phyloP scores from a whole-genome alignment of 192 early-diverging fungal genomes.

The Backusella circina region DNA sequence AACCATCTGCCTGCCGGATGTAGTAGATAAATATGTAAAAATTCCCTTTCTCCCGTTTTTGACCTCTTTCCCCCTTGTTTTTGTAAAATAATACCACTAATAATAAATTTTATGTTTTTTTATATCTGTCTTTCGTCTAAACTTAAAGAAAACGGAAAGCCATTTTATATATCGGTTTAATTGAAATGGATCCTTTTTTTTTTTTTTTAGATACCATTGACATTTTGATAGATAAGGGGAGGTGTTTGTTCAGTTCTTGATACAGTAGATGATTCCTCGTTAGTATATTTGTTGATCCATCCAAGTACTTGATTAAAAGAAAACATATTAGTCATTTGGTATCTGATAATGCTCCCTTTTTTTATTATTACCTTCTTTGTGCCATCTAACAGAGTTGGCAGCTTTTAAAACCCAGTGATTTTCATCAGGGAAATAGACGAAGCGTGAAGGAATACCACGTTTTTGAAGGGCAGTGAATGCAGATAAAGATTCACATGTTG shows the following conservation, averaged over 20 bases:
- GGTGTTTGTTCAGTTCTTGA: neutral
- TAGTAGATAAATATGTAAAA: neutral
- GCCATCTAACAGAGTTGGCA: slow-evolving; percentile 72
- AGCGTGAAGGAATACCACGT: slow-evolving; percentile 59
- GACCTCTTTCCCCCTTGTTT: neutral
- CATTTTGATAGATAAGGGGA: neutral
- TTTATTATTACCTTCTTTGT: slow-evolving; percentile 52
- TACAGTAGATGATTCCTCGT: neutral
- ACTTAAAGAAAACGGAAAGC: no score
- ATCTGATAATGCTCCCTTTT: no score
- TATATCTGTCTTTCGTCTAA: neutral
- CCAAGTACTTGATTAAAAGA: slow-evolving; percentile 1
- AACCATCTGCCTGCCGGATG: neutral
- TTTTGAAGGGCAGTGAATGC: slow-evolving; percentile 77
- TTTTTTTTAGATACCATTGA: neutral
- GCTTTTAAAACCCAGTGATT: slow-evolving; percentile 63
- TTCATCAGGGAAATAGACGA: slow-evolving; percentile 79
- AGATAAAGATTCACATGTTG: slow-evolving; percentile 65
- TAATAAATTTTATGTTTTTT: neutral
- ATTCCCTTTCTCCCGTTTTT: neutral
- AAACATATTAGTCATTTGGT: neutral
- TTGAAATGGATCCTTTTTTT: no score
- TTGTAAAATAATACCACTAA: neutral
- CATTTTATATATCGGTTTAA: no score
- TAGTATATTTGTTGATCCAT: slow-evolving; percentile 17